Evolutionary conservation across 2,329 filamentous ascomycete species (phyloP).

Genomic region (Phoma sp.): DNA sequence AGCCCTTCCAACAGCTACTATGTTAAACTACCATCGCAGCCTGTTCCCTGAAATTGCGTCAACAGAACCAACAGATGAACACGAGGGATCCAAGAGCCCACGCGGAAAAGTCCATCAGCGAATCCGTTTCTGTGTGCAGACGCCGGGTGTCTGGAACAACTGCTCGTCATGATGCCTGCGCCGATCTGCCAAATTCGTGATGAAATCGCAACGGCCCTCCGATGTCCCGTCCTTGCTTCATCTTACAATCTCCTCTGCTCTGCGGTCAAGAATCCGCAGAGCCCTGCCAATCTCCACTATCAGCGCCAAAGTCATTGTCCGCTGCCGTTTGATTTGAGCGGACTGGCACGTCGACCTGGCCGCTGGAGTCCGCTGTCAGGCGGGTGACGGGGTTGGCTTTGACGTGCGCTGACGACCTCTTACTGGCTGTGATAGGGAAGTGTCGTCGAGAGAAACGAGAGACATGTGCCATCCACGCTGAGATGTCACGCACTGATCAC

Average conservation of each 20-base stretch:
- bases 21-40: not conserved
- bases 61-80: constrained; percentile 9
- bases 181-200: constrained; percentile 13
- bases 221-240: constrained; percentile 11
- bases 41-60: constrained; percentile 16
- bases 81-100: constrained; percentile 14
- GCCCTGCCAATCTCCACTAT: constrained; percentile 16
- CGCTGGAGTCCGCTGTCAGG: constrained; percentile 11
- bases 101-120: constrained; percentile 9
- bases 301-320: constrained; percentile 6
- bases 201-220: constrained; percentile 8
- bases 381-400: constrained; percentile 2
- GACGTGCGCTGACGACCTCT: not conserved
- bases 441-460: constrained; percentile 5
- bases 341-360: constrained; percentile 4
- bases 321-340: constrained; percentile 1
- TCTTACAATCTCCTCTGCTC: constrained; percentile 12
- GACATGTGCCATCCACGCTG: constrained; percentile 4
- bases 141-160: constrained; percentile 19
- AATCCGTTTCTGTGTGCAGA: constrained; percentile 14
- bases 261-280: constrained; percentile 8
- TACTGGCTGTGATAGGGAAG: not conserved
- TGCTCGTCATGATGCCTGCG: constrained; percentile 14
- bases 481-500: constrained; percentile 7
- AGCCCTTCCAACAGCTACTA: not conserved